These are phyloP conservation scores for Ogataea paraovalis DNA, from an alignment of 805 yeast genomes.

Conservation along the genomic window DNA sequence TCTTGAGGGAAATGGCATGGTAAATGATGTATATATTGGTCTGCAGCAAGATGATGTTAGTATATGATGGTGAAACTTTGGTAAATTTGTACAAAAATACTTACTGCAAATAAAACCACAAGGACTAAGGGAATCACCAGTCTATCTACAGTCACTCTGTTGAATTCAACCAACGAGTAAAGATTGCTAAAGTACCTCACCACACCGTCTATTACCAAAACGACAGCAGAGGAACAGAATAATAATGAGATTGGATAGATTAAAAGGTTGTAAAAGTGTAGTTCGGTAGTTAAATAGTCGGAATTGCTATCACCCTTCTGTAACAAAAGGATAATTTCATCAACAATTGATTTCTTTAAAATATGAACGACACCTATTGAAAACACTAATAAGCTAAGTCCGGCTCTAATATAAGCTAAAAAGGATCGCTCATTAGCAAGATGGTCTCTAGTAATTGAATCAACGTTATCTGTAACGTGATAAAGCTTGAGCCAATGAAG, in stretches of 20 bases:
- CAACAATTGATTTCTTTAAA: constrained; percentile 28
- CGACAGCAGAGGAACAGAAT: constrained; percentile 7
- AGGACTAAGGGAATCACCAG: constrained; percentile 7
- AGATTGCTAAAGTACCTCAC: constrained; percentile 17
- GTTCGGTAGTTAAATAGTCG: constrained; percentile 1
- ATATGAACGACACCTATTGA: constrained; percentile 41
- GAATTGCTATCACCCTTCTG: neutral
- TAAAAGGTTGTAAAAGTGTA: constrained; percentile 4
- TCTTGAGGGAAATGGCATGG: constrained; percentile 1
- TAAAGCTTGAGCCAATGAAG: neutral
- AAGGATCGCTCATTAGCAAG: constrained; percentile 49
- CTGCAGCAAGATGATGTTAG: constrained; percentile 1
- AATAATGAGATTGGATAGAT: constrained; percentile 16
- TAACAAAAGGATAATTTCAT: constrained; percentile 3
- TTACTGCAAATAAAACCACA: constrained; percentile 9
- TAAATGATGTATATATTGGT: constrained; percentile 4
- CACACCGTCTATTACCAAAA: constrained; percentile 7
- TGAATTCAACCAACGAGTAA: constrained; percentile 12
- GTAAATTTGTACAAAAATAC: too few species aligned
- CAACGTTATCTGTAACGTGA: constrained; percentile 31
- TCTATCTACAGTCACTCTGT: constrained; percentile 18
- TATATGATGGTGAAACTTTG: neutral
- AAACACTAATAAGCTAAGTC: constrained; percentile 36
- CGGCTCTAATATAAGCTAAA: constrained; percentile 43
- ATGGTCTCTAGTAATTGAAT: constrained; percentile 43